Conservation (phyloP, 1,284 basidiomycete species). For the Agroathelia rolfsii region DNA sequence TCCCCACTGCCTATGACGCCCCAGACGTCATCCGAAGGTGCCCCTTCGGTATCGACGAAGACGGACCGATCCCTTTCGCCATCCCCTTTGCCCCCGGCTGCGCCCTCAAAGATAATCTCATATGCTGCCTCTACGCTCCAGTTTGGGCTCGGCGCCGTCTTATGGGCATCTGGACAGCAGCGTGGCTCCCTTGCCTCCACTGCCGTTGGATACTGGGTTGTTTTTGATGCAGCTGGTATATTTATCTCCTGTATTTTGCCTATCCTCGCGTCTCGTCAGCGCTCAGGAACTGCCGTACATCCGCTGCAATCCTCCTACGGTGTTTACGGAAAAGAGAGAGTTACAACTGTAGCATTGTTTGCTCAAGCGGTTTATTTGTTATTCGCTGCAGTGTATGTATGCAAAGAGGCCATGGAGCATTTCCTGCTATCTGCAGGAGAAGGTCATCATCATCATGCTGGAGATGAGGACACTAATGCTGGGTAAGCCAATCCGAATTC, state of each 20-base stretch:
- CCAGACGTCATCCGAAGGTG: constrained; percentile 6
- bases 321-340: constrained; percentile 52
- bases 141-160: constrained; percentile 52
- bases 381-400: constrained; percentile 87
- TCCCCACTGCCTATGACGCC: constrained; percentile 10
- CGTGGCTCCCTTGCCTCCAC: constrained; percentile 82
- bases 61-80: too few species aligned
- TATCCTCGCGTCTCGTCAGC: constrained; percentile 16
- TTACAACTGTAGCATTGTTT: constrained; percentile 76
- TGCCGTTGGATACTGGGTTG: constrained; percentile 90
- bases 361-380: constrained; percentile 84
- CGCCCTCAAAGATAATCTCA: too few species aligned
- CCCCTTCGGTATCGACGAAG: background rate
- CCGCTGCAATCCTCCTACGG: background rate
- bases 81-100: too few species aligned
- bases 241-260: constrained; percentile 47
- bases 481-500: constrained; percentile 29
- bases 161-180: constrained; percentile 92
- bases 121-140: constrained; percentile 37
- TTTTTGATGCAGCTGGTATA: constrained; percentile 86
- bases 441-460: constrained; percentile 55
- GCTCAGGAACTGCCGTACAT: constrained; percentile 15
- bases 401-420: constrained; percentile 88
- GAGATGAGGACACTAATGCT: constrained; percentile 30
- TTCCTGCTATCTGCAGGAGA: constrained; percentile 54